Evolutionary conservation across 192 early-diverging fungal genomes (phyloP).

Genomic region (Chytriomyces hyalinus): DNA sequence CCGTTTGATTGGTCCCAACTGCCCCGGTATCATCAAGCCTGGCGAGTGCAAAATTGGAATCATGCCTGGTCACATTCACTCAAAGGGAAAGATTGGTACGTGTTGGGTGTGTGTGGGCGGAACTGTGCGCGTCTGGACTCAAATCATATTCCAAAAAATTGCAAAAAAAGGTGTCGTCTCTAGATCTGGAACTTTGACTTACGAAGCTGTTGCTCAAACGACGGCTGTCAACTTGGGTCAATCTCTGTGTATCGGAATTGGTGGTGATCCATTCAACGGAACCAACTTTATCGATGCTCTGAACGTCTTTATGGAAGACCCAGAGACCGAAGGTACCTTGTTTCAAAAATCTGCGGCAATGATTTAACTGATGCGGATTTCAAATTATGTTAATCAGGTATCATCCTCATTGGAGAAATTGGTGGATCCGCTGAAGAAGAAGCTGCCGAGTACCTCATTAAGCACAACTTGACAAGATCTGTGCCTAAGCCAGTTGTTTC

Average conservation of each 20-base stretch:
- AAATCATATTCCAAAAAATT: not conserved
- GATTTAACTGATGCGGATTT: too few relatives aligned
- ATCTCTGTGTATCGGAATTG: constrained; percentile 95
- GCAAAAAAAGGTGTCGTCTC: constrained; percentile 84
- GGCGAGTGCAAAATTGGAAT: constrained; percentile 99
- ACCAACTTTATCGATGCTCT: constrained; percentile 99
- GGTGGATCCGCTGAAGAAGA: constrained; percentile 99
- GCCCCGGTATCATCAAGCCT: constrained; percentile 98
- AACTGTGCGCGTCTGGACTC: not conserved
- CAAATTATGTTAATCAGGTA: constrained; percentile 53
- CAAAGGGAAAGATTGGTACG: constrained; percentile 83
- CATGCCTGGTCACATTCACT: constrained; percentile 99
- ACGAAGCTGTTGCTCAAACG: constrained; percentile 99
- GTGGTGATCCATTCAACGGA: constrained; percentile 99
- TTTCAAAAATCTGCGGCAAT: too few relatives aligned
- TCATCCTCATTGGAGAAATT: constrained; percentile 99
- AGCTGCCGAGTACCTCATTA: constrained; percentile 94
- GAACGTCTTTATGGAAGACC: constrained; percentile 90
- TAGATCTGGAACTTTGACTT: constrained; percentile 97
- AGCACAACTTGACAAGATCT: constrained; percentile 87
- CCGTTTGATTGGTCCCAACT: constrained; percentile 98
- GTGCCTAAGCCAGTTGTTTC: constrained; percentile 98
- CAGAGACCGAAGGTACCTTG: constrained; percentile 84
- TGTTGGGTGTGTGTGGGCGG: not conserved
- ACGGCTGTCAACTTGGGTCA: constrained; percentile 95